Percentiles rank a stretch among this genome's conserved stretches.
These are phyloP conservation scores for Trichophyton verrucosum DNA, from an alignment of 2,329 filamentous ascomycete genomes.

Conservation along the genomic window DNA sequence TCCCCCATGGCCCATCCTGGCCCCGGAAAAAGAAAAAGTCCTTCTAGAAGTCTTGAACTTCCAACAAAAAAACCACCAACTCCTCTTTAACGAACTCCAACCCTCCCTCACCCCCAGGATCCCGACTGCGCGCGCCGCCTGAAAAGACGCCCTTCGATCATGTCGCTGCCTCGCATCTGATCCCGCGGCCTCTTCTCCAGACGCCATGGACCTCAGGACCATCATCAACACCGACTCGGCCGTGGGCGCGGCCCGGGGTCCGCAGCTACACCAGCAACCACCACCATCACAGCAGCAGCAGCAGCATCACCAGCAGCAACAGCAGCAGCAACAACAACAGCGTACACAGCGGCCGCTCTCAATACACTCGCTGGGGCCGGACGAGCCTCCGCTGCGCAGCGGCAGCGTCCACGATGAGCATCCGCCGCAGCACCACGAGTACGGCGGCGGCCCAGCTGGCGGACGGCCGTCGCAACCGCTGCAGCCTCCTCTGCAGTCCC, in stretches of 20 bases:
- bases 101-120: too few species aligned
- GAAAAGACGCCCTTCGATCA: too few species aligned
- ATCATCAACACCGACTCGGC: conserved; percentile 35
- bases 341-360: conserved; percentile 14
- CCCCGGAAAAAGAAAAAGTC: too few species aligned
- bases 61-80: too few species aligned
- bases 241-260: conserved; percentile 17
- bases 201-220: conserved; percentile 40
- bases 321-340: conserved; percentile 15
- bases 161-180: too few species aligned
- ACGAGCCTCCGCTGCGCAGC: background rate
- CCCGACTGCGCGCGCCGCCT: too few species aligned
- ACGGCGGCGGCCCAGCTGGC: background rate
- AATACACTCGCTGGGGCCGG: background rate
- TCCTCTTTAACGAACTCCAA: too few species aligned
- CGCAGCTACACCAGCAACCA: conserved; percentile 13
- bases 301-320: background rate
- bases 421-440: background rate
- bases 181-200: background rate
- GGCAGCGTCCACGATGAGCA: conserved; percentile 5
- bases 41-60: too few species aligned
- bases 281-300: background rate
- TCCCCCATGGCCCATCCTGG: too few species aligned
- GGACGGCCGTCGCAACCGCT: conserved; percentile 29
- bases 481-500: conserved; percentile 35